Evolutionary conservation across 1,139 yeast species (phyloP).

Genomic region (Zhuliangozyma parablackwelliae): DNA sequence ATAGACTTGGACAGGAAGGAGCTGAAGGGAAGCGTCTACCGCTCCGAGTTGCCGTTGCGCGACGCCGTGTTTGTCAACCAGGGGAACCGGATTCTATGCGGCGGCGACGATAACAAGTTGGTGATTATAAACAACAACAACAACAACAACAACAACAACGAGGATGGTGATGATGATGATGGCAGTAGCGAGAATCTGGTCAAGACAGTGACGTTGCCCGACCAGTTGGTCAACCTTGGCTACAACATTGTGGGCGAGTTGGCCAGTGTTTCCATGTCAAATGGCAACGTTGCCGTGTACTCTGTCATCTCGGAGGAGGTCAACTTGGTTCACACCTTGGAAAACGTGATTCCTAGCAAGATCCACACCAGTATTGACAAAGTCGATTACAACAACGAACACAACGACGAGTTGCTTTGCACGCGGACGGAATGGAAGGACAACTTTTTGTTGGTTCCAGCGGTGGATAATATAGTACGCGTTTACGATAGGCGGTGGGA

Average conservation of each 20-base stretch:
- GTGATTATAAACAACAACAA: slow-evolving; percentile 47
- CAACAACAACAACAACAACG: slow-evolving; percentile 19
- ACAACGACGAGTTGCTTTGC: slow-evolving; percentile 34
- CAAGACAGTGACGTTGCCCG: slow-evolving; percentile 35
- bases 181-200: neutral
- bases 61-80: slow-evolving; percentile 64
- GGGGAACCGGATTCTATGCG: slow-evolving; percentile 64
- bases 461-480: slow-evolving; percentile 24
- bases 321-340: slow-evolving; percentile 35
- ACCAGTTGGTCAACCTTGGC: slow-evolving; percentile 56
- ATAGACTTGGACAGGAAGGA: slow-evolving; percentile 18
- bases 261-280: slow-evolving; percentile 41
- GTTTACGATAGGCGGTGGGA: slow-evolving; percentile 35
- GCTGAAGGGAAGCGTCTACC: slow-evolving; percentile 23
- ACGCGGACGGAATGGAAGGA: slow-evolving; percentile 36
- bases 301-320: slow-evolving; percentile 49
- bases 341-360: slow-evolving; percentile 34
- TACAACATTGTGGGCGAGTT: slow-evolving; percentile 57
- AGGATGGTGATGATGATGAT: too few relatives aligned
- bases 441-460: slow-evolving; percentile 54
- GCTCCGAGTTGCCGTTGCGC: slow-evolving; percentile 62
- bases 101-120: slow-evolving; percentile 73
- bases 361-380: slow-evolving; percentile 33
- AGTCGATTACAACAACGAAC: slow-evolving; percentile 34
- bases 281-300: slow-evolving; percentile 63